Conservation (phyloP, 108 stramenopile genomes). For the Nannochloropsis gaditana region DNA sequence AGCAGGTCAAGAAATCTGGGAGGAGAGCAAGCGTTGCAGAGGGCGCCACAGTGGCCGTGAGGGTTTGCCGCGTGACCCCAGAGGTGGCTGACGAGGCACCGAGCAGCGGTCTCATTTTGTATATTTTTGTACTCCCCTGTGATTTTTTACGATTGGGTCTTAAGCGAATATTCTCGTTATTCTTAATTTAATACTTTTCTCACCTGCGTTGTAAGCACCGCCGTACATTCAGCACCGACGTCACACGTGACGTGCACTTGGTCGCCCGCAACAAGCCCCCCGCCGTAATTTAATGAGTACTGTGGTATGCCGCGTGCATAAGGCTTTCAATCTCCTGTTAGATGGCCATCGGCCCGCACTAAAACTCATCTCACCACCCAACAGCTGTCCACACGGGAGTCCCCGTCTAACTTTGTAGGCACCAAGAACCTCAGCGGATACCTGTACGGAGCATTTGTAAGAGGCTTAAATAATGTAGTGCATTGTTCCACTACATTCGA, state of each 20-base stretch:
- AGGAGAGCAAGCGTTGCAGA: not conserved
- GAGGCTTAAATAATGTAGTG: not conserved
- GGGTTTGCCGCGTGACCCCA: not conserved
- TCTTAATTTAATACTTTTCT: not conserved
- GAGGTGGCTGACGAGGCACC: not conserved
- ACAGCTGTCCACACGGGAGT: not conserved
- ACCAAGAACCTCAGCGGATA: conserved; percentile 12
- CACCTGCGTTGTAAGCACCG: not conserved
- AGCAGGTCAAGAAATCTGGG: conserved; percentile 8
- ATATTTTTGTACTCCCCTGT: not conserved
- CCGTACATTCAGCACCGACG: not conserved
- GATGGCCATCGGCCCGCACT: not conserved
- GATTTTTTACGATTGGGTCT: no score
- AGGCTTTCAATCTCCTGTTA: not conserved
- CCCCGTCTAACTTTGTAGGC: not conserved
- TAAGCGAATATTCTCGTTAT: no score
- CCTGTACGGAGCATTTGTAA: not conserved
- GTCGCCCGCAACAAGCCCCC: not conserved
- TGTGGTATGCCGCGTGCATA: not conserved
- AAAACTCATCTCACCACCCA: not conserved
- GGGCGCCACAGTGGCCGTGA: not conserved
- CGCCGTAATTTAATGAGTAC: conserved; percentile 5
- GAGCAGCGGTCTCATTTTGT: not conserved
- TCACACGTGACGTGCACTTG: conserved; percentile 6
- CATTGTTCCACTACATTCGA: not conserved